Evolutionary conservation across 306 rosid genomes (phyloP).

Genomic region (Castanopsis chinensis): DNA sequence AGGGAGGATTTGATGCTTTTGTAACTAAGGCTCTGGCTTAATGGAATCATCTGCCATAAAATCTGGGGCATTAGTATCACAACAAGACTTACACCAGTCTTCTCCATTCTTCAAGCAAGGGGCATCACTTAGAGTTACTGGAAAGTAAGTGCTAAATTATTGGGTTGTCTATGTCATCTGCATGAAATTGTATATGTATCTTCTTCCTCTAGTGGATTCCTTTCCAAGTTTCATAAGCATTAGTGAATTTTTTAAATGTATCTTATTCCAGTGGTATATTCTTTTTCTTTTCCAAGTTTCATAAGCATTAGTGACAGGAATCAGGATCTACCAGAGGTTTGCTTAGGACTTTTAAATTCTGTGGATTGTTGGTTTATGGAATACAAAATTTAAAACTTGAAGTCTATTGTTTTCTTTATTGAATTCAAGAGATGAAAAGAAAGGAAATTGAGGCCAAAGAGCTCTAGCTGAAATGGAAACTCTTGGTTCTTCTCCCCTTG

Average conservation of each 20-base stretch:
- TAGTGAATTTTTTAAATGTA: too few relatives aligned
- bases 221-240: neutral
- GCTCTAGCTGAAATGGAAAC: too few relatives aligned
- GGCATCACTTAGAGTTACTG: slow-evolving; percentile 68
- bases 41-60: slow-evolving; percentile 42
- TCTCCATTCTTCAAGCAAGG: slow-evolving; percentile 76
- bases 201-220: neutral
- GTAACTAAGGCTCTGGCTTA: neutral
- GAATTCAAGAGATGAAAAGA: neutral
- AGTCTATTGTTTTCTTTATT: neutral
- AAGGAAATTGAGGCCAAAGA: too few relatives aligned
- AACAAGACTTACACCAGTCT: slow-evolving; percentile 47
- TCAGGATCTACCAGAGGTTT: neutral
- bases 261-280: too few relatives aligned
- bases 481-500: too few relatives aligned
- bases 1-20: slow-evolving; percentile 6
- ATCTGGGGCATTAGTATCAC: slow-evolving; percentile 58
- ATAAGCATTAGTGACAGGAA: too few relatives aligned
- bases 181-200: neutral
- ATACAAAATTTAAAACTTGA: neutral
- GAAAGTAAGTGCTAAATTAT: slow-evolving; percentile 44
- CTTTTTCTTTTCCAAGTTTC: too few relatives aligned
- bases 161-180: neutral
- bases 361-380: neutral
- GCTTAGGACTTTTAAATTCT: neutral